Evolutionary conservation across 2,329 filamentous ascomycete genomes (phyloP), one percentile per base, ranked within the genome.

Genomic region (Alternaria triticimaculans): DNA sequence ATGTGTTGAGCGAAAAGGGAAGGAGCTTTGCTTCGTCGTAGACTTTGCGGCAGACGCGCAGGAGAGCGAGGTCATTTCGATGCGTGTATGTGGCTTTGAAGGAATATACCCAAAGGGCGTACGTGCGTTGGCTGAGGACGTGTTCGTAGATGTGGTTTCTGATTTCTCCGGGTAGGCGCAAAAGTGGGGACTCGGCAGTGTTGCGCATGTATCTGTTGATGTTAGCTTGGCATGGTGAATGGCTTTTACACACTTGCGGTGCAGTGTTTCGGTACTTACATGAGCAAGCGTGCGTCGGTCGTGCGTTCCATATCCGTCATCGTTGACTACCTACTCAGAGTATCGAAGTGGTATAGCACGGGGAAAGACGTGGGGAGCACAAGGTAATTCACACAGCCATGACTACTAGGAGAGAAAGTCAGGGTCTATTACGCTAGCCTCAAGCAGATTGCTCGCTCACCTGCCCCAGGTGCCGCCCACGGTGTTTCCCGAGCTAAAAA

Each of bases 21-120:
- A 48, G 23, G 48, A 57, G 41, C 14, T 33, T 37, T 12, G 51
- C 37, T 26, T 67, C 64, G 23, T 18, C 26, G 48, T 69, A 60
- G 25, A 67, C 51, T 12, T 69, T 60, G 28, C 62, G 62, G 20
- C 67, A 69, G 14, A 57, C 48, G 15, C 33, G 23, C n/a, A 58
- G 58, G 25, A 67, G 59, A 15, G 54, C 46, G n/a, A 59, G 23
- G n/a, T 25, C 21, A 7, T 43, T 49, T n/a, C 4, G 15, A 49
- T 14, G 21, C 46, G 15, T 23, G 46, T 49, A 23, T 20, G 18
- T 21, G 43, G 43, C 49, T 26, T 30, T 53, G 49, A 20, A 18
- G 15, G n/a, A 5, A 14, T 30, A 7, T 7, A 18, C 10, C 20
- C 5, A 8, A 7, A 58, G 18, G 4, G 15, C 5, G 25, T 44